Percentiles rank a stretch among this genome's conserved stretches.
Evolutionary conservation across 2,329 filamentous ascomycete genomes (phyloP).

Genomic region (Epichloe sibirici): DNA sequence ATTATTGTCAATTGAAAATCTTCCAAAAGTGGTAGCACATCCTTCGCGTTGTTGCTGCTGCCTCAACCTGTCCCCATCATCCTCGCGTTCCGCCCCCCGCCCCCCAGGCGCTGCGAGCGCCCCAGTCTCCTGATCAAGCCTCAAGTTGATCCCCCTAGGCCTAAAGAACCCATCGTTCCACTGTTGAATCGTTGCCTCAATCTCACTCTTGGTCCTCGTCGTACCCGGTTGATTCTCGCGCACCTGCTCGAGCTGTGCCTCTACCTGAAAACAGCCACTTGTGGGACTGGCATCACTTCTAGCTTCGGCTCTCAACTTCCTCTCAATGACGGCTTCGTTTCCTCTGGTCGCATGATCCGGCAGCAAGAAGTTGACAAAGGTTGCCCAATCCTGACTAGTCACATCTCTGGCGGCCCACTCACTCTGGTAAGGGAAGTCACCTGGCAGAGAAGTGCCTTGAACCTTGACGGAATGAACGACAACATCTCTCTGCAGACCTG

Average conservation of each 20-base stretch:
- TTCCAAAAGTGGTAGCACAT: slow-evolving; percentile 12
- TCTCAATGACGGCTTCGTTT: slow-evolving; percentile 36
- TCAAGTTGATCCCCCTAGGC: slow-evolving; percentile 35
- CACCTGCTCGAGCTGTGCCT: slow-evolving; percentile 29
- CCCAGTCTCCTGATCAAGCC: slow-evolving; percentile 13
- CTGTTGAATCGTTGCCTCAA: slow-evolving; percentile 32
- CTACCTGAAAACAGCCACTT: slow-evolving; percentile 18
- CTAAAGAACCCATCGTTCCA: slow-evolving; percentile 48
- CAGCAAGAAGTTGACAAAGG: slow-evolving; percentile 44
- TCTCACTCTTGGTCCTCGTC: slow-evolving; percentile 15
- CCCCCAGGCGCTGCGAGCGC: slow-evolving; percentile 14
- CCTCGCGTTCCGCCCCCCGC: slow-evolving; percentile 14
- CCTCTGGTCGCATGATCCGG: slow-evolving; percentile 31
- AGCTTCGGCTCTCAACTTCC: slow-evolving; percentile 34
- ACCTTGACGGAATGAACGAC: slow-evolving; percentile 25
- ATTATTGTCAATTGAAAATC: slow-evolving; percentile 31
- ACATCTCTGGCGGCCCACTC: slow-evolving; percentile 31
- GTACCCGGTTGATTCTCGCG: slow-evolving; percentile 13
- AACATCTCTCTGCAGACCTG: slow-evolving; percentile 9
- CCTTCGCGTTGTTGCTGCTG: slow-evolving; percentile 4
- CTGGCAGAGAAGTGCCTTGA: slow-evolving; percentile 22
- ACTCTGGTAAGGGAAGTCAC: slow-evolving; percentile 31
- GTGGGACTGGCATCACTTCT: slow-evolving; percentile 14
- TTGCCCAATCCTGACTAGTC: slow-evolving; percentile 42
- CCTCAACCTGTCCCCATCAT: slow-evolving; percentile 1